Base-by-base conservation (phyloP, 768 basidiomycete species). In the Agrocybe chaxingu region DNA sequence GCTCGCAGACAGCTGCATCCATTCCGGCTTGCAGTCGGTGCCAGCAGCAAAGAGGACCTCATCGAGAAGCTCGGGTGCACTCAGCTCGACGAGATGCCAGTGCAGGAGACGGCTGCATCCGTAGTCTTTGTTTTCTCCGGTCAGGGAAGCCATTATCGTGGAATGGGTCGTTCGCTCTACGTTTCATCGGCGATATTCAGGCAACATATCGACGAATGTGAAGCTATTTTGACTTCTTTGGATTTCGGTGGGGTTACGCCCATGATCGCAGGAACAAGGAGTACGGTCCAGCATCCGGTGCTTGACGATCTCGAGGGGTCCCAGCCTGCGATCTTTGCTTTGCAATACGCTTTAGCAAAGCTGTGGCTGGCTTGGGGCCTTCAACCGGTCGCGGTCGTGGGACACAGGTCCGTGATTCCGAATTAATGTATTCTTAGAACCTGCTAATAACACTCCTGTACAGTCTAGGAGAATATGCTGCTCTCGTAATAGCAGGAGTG, bases 401-500 rank as follows among this genome's bases (percentile, higher is more conserved):
- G 88, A 3, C 87, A 89, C 57, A 90, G 88, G 88, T 88, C 43
- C 50, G 74, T 61, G 34, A 48, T 16, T 37, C 42, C 41, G 29
- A 29, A 3, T 35, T 32, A 45, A 40, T 42, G 12, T 37, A 35
- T 45, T 37, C 45, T 36, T 54, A 54, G 56, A 53, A 62, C 30
- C 24, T 41, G 44, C 48, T 42, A 47, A 12, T 38, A 51, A n/a
- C 24, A 3, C 24, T 5, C 24, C 24, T 60, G 24, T 43, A 43
- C 52, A 90, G 88, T 63, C 73, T 90, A 12, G 88, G 88, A 36
- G 88, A 90, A 69, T 89, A 87, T 48, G 81, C 81, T 7, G 87
- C 84, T 8, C 74, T 89, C 36, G 82, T 83, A 12, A 67, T 75
- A n/a, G 80, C 87, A 0, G 77, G 72, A 0, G 79, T 86, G 1